Evolutionary conservation across 2,329 filamentous ascomycete genomes (phyloP), one percentile per base, ranked within the genome.

Genomic region (Stagonosporopsis vannaccii): DNA sequence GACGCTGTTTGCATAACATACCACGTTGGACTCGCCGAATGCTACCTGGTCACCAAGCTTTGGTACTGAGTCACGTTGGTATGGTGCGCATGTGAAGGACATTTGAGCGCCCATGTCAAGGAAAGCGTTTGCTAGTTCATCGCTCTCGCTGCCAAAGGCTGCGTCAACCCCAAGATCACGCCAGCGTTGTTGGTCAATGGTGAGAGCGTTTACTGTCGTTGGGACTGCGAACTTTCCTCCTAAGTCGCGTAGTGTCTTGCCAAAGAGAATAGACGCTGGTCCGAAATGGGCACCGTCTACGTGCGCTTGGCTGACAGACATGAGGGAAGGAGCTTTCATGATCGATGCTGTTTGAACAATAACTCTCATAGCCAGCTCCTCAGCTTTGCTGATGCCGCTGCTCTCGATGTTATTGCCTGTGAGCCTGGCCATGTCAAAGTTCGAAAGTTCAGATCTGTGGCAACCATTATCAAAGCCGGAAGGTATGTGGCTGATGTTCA

Each of bases 21-120:
- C 79, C 0, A 78, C 80, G 55, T 81, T 81, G 0, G 78, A 81
- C 58, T 81, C 79, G 0, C 75, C 77, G 77, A 79, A 81, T 0
- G 69, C 77, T 2, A 81, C 68, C 23, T 81, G 68, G 12, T 81
- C 76, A 4, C 77, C 79, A 2, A 35, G 19, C 6, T 63, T 60
- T 1, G 77, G 77, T 15, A 66, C 67, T 25, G 50, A 71, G 1
- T 77, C 71, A 0, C 81, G 73, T 2, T 72, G 65, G 50, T 81
- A 81, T 0, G 80, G 79, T 0, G 79, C 77, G 45, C 79, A 81
- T 3, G 79, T 81, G 47, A 79, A 81, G 2, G 71, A 80, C 9
- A 72, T 71, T 1, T 53, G 59, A 0, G 77, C 78, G 4, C 79
- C 79, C 76, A 81, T 78, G 5, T 68, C 65, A 0, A 75, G 48